These are phyloP conservation scores for Mycena indigotica DNA, from an alignment of 768 basidiomycete species.

Conservation along the genomic window DNA sequence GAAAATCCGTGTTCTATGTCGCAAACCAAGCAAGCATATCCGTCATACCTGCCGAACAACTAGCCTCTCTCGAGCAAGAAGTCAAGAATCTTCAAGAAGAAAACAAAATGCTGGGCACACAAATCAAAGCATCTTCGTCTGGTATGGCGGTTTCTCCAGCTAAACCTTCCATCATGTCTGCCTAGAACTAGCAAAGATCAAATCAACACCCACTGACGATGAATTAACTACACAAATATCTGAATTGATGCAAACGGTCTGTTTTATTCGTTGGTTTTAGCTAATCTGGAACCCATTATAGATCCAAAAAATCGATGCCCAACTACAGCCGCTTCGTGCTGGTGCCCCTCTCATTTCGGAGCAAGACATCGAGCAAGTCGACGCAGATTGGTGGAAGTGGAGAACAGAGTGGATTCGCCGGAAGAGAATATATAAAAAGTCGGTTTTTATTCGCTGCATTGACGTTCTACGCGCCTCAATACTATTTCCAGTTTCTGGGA, in stretches of 20 bases:
- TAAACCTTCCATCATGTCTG: too few species aligned
- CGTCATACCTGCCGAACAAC: conserved; percentile 60
- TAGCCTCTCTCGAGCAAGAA: conserved; percentile 45
- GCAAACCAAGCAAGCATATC: conserved; percentile 77
- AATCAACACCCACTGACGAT: conserved; percentile 65
- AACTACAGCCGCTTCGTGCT: conserved; percentile 65
- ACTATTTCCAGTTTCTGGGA: conserved; percentile 69
- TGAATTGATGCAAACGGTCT: conserved; percentile 56
- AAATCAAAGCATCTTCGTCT: conserved; percentile 51
- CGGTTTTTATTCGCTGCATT: conserved; percentile 31
- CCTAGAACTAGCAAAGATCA: conserved; percentile 69
- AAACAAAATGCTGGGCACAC: conserved; percentile 47
- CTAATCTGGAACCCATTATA: conserved; percentile 30
- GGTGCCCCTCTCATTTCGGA: conserved; percentile 70
- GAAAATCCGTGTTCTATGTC: conserved; percentile 87
- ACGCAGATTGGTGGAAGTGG: conserved; percentile 80
- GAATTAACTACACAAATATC: conserved; percentile 61
- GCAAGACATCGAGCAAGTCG: conserved; percentile 68
- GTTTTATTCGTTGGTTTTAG: conserved; percentile 11
- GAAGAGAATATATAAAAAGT: conserved; percentile 77
- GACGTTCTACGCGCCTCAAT: neutral
- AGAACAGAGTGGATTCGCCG: conserved; percentile 77
- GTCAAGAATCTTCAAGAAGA: conserved; percentile 45
- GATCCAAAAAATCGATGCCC: conserved; percentile 50
- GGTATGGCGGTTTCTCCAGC: conserved; percentile 37